Evolutionary conservation across 352 stramenopile genomes (phyloP), one percentile per base, ranked within the genome.

Genomic region (Halophytophthora batemanensis): DNA sequence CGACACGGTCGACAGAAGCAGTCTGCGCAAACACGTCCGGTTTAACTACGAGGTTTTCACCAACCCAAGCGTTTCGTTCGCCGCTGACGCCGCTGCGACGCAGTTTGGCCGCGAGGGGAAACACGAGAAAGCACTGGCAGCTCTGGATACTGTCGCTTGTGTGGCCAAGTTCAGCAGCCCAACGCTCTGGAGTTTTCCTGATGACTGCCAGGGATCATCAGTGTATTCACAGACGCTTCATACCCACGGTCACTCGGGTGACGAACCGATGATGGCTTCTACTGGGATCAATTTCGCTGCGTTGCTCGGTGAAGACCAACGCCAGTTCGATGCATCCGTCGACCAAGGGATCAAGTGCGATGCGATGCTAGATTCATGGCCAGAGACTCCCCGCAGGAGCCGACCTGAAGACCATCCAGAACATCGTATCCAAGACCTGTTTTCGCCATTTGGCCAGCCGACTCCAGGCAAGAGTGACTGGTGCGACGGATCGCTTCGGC

Each of bases 11-110:
- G 64, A 71, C 55, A 67, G 67, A 40, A 45, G 50, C 10, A 54
- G 44, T 17, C 44, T 53, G n/a, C 61, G 69, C 17, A 90, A 87
- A 45, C 61, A 67, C 39, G 64, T 82, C 5, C 54, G 53, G 1
- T 86, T 89, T 53, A 87, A 89, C 51, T 69, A 74, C 25, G 61
- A 51, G 7, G 56, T 89, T 31, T 85, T 89, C 23, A 77, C 50
- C 4, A 44, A 73, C 39, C 48, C 61, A 22, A 59, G 46, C 5
- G 49, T 56, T 12, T 65, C 75, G 50, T 68, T 57, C 60, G 61
- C 61, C 38, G 29, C 34, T 33, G 38, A 49, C 36, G 38, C 55
- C 1, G 41, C 28, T 31, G 34, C 39, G 22, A 38, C 40, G 18
- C 35, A 50, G 15, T 50, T 34, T 42, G 40, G 33, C 25, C n/a